phyloP scores from a whole-genome alignment of 2,329 filamentous ascomycete species.

The Trichoderma pleuroti region DNA sequence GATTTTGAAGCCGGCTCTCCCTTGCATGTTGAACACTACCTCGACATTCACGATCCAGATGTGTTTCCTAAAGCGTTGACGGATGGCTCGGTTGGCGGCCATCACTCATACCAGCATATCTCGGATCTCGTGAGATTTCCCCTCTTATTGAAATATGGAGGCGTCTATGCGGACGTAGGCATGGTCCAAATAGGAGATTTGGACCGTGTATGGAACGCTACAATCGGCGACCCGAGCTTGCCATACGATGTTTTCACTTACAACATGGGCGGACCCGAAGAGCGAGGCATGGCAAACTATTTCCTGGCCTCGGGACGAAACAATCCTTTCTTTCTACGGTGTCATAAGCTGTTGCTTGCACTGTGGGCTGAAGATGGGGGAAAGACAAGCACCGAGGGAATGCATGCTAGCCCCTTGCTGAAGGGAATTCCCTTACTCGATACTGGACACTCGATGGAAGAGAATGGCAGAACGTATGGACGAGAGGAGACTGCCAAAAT shows the following conservation, averaged over 20 bases:
- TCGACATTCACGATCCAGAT: constrained; percentile 42
- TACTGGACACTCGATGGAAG: constrained; percentile 20
- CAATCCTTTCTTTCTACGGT: constrained; percentile 46
- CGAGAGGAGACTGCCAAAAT: constrained; percentile 40
- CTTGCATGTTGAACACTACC: constrained; percentile 46
- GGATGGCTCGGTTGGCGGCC: constrained; percentile 46
- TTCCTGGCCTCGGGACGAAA: constrained; percentile 38
- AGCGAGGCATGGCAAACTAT: constrained; percentile 45
- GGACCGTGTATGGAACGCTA: constrained; percentile 49
- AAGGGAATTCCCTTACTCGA: constrained; percentile 40
- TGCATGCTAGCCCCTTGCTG: constrained; percentile 47
- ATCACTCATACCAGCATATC: constrained; percentile 50
- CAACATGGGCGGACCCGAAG: constrained; percentile 35
- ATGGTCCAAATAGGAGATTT: constrained; percentile 56
- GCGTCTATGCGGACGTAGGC: constrained; percentile 56
- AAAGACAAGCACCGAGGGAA: constrained; percentile 47
- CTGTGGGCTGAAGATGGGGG: constrained; percentile 47
- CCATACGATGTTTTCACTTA: constrained; percentile 48
- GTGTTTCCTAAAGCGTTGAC: constrained; percentile 49
- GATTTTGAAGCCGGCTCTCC: constrained; percentile 43
- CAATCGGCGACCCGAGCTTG: constrained; percentile 44
- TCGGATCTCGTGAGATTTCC: constrained; percentile 58
- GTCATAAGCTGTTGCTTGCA: constrained; percentile 48
- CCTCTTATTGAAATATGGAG: constrained; percentile 53
- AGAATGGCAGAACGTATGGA: constrained; percentile 29